A percentile compares a stretch with the other conserved stretches of the same genome.
Conservation (phyloP, 805 yeast species). For the Candida endomychidarum region DNA sequence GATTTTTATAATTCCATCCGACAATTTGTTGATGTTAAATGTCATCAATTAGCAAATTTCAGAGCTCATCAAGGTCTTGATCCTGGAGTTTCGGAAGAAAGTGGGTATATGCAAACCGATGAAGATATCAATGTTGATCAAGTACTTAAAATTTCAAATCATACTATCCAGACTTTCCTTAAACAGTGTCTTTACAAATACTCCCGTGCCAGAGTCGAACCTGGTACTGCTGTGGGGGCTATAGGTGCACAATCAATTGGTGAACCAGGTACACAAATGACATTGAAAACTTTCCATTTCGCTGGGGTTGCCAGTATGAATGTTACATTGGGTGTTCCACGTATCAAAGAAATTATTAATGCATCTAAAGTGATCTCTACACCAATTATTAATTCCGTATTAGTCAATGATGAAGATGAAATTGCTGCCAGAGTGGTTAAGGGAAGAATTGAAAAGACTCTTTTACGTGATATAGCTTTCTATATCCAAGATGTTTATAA, state of each 20-base stretch:
- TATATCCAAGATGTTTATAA: constrained; percentile 93
- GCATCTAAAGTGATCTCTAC: constrained; percentile 95
- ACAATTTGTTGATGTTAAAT: constrained; percentile 58
- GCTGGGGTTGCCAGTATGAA: constrained; percentile 99
- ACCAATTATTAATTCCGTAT: constrained; percentile 91
- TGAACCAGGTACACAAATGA: constrained; percentile 99
- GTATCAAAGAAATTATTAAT: constrained; percentile 97
- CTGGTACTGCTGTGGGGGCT: constrained; percentile 99
- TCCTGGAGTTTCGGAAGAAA: constrained; percentile 28
- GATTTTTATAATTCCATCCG: constrained; percentile 76
- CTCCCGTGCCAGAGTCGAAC: constrained; percentile 89
- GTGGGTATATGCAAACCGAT: constrained; percentile 28
- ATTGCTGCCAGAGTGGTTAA: constrained; percentile 98
- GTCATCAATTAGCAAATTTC: constrained; percentile 52
- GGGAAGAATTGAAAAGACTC: constrained; percentile 93
- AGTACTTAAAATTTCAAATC: constrained; percentile 62
- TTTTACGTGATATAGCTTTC: constrained; percentile 79
- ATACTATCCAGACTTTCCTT: constrained; percentile 63
- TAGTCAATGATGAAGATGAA: constrained; percentile 92
- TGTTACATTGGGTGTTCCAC: constrained; percentile 98
- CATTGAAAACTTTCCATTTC: constrained; percentile 88
- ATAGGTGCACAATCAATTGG: constrained; percentile 99
- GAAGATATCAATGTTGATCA: constrained; percentile 50
- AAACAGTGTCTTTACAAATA: constrained; percentile 79
- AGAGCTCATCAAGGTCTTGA: constrained; percentile 56